Evolutionary conservation across 768 basidiomycete genomes (phyloP).

Genomic region (Suillus lakei): DNA sequence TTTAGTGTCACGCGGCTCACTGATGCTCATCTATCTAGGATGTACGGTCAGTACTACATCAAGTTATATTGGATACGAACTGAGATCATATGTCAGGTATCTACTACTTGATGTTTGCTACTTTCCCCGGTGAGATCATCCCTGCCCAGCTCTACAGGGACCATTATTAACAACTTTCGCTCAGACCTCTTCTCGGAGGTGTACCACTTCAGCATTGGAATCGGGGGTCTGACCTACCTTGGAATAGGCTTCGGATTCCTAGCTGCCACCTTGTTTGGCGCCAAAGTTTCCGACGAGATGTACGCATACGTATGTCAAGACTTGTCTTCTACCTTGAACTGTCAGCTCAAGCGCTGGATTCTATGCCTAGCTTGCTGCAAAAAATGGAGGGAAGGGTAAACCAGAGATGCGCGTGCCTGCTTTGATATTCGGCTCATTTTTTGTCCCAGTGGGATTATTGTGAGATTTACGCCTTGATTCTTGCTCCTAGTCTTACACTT

Average conservation of each 20-base stretch:
- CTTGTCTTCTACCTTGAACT: neutral
- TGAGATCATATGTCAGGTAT: conserved; percentile 42
- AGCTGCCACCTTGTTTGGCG: conserved; percentile 51
- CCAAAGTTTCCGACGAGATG: conserved; percentile 49
- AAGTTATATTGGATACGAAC: neutral
- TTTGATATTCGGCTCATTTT: conserved; percentile 70
- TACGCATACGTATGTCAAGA: conserved; percentile 50
- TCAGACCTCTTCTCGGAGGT: conserved; percentile 49
- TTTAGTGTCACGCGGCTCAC: neutral
- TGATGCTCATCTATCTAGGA: conserved; percentile 34
- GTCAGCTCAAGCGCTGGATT: neutral
- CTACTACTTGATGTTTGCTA: conserved; percentile 75
- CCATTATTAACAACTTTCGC: conserved; percentile 12
- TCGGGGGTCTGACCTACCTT: conserved; percentile 56
- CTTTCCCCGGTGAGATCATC: conserved; percentile 56
- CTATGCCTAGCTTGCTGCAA: conserved; percentile 46
- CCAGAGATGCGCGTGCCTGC: conserved; percentile 81
- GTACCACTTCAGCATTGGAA: conserved; percentile 57
- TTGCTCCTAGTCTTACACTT: conserved; percentile 7
- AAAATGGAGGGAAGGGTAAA: conserved; percentile 65
- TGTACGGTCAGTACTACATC: conserved; percentile 53
- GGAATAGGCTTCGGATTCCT: conserved; percentile 64
- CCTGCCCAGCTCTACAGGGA: neutral
- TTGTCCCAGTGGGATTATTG: conserved; percentile 76
- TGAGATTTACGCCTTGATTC: conserved; percentile 37